A percentile compares a stretch with the other conserved stretches of the same genome.
phyloP scores from a whole-genome alignment of 1,139 yeast genomes.

The Meyerozyma sp. region DNA sequence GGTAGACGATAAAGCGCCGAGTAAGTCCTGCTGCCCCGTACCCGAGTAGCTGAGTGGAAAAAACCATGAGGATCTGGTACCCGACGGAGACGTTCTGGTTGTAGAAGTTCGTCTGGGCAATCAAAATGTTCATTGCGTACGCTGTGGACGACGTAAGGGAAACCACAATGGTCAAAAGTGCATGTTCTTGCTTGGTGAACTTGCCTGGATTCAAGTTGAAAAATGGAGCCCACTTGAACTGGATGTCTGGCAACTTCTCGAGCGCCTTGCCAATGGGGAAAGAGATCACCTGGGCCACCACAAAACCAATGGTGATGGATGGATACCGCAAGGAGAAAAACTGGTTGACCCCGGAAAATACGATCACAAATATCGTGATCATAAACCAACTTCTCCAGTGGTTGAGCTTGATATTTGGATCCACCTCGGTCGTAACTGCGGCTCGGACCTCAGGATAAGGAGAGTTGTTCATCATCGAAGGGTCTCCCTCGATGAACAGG shows the following conservation, averaged over 20 bases:
- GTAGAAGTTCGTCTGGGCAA: conserved; percentile 11
- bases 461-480: conserved; percentile 17
- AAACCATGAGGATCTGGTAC: conserved; percentile 5
- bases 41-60: conserved; percentile 17
- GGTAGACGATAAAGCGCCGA: conserved; percentile 19
- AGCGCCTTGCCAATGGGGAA: conserved; percentile 18
- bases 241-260: conserved; percentile 18
- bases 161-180: conserved; percentile 9
- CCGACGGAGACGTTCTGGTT: conserved; percentile 8
- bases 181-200: conserved; percentile 8
- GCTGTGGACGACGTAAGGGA: conserved; percentile 14
- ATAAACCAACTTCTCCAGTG: conserved; percentile 16
- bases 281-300: conserved; percentile 20
- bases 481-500: conserved; percentile 20
- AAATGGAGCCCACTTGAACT: conserved; percentile 12
- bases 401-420: conserved; percentile 11
- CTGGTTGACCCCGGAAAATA: conserved; percentile 19
- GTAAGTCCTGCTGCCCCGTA: conserved; percentile 18
- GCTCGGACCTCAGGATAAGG: conserved; percentile 21
- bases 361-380: conserved; percentile 12
- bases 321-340: conserved; percentile 21
- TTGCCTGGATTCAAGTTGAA: conserved; percentile 34
- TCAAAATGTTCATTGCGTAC: conserved; percentile 15
- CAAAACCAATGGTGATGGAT: conserved; percentile 15
- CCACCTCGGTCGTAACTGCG: conserved; percentile 11